These are phyloP conservation scores for Durotheca rogersii DNA, from an alignment of 495 filamentous ascomycete species.

Conservation along the genomic window DNA sequence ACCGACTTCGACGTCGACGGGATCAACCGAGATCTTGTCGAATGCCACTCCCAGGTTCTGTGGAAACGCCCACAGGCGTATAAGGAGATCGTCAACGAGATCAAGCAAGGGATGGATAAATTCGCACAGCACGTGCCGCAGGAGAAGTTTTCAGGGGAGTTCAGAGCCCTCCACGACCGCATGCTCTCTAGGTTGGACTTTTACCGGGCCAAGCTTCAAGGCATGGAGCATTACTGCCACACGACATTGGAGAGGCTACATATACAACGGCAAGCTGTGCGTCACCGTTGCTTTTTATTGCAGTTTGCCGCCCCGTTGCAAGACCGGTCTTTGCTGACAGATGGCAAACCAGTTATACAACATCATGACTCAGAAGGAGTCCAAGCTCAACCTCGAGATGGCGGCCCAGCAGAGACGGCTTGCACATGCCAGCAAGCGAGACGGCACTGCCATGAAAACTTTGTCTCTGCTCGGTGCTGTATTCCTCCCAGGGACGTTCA, in stretches of 20 bases:
- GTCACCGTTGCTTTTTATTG: too few species aligned
- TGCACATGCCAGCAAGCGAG: slow-evolving; percentile 57
- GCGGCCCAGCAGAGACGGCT: slow-evolving; percentile 57
- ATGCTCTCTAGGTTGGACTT: slow-evolving; percentile 54
- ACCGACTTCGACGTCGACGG: slow-evolving; percentile 53
- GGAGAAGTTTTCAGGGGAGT: slow-evolving; percentile 20
- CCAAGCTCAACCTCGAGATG: slow-evolving; percentile 57
- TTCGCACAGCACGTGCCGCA: slow-evolving; percentile 38
- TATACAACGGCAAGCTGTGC: slow-evolving; percentile 55
- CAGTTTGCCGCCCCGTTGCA: neutral
- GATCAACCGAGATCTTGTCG: slow-evolving; percentile 57
- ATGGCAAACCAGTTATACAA: slow-evolving; percentile 48
- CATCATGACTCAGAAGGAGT: slow-evolving; percentile 59
- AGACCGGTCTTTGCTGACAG: slow-evolving; percentile 6
- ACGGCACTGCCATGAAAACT: slow-evolving; percentile 58
- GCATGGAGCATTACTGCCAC: slow-evolving; percentile 57
- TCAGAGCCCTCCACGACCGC: slow-evolving; percentile 44
- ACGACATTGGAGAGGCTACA: slow-evolving; percentile 54
- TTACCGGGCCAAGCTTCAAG: slow-evolving; percentile 54
- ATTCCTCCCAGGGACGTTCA: slow-evolving; percentile 56
- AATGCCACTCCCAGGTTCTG: slow-evolving; percentile 57
- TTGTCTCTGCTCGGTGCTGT: slow-evolving; percentile 57
- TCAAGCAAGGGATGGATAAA: slow-evolving; percentile 44
- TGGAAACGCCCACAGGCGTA: slow-evolving; percentile 62
- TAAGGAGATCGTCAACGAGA: slow-evolving; percentile 49